A percentile compares a stretch with the other conserved stretches of the same genome.
Conservation (phyloP, 257 asterid genomes). For the Anisodus tanguticus region DNA sequence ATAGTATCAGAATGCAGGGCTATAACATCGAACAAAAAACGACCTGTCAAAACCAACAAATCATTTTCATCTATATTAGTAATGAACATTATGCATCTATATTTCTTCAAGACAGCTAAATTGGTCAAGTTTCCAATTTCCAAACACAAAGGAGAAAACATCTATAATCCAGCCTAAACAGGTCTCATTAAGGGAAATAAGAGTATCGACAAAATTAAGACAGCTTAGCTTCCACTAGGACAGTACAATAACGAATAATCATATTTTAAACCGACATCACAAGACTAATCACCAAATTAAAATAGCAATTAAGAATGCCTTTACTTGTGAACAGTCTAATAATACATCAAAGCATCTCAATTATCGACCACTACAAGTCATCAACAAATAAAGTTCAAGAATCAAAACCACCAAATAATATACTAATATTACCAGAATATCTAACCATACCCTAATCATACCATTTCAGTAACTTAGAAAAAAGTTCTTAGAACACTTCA, state of each 20-base stretch:
- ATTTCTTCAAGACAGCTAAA: not conserved
- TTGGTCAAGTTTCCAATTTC: not conserved
- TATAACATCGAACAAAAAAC: not conserved
- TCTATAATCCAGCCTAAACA: not conserved
- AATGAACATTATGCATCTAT: not conserved
- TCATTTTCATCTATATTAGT: not conserved
- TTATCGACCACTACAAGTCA: slow-evolving; percentile 15
- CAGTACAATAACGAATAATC: slow-evolving; percentile 1
- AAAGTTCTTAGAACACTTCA: not conserved
- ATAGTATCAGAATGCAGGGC: not conserved
- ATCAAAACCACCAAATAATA: not conserved
- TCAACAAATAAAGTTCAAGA: not conserved
- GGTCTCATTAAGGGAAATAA: not conserved
- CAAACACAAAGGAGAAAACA: not conserved
- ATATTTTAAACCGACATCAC: slow-evolving; percentile 7
- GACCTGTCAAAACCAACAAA: not conserved
- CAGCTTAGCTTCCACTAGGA: slow-evolving; percentile 36
- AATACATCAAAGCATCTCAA: slow-evolving; percentile 11
- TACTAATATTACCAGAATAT: not conserved
- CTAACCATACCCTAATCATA: not conserved
- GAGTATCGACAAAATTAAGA: not conserved
- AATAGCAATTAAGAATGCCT: not conserved
- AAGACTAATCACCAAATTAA: slow-evolving; percentile 8
- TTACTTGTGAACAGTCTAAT: not conserved
- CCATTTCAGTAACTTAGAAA: not conserved